A percentile compares a stretch with the other conserved stretches of the same genome.
Evolutionary conservation across 1,284 basidiomycete genomes (phyloP).

Genomic region (Grifola frondosa): DNA sequence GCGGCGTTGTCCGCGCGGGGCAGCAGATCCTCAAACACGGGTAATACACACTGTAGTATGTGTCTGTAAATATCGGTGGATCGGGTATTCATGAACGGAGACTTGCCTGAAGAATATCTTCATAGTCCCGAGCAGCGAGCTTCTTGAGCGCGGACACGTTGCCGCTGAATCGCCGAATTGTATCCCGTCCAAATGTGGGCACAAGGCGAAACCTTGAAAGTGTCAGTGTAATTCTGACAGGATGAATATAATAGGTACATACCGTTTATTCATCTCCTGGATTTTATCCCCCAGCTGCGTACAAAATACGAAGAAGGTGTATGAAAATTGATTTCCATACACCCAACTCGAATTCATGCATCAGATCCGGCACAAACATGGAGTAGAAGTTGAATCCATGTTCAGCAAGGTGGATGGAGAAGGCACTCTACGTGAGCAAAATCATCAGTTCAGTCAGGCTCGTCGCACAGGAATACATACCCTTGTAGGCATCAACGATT

Average conservation of each 20-base stretch:
- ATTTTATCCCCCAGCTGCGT: constrained; percentile 6
- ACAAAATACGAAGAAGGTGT: constrained; percentile 26
- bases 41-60: too few species aligned
- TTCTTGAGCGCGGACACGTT: constrained; percentile 24
- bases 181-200: constrained; percentile 27
- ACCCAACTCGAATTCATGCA: constrained; percentile 32
- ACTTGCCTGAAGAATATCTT: constrained; percentile 33
- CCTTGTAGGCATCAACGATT: constrained; percentile 9
- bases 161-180: constrained; percentile 20
- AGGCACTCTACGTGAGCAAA: constrained; percentile 23
- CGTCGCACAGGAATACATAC: constrained; percentile 6
- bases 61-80: too few species aligned
- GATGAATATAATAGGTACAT: too few species aligned
- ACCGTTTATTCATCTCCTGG: constrained; percentile 21
- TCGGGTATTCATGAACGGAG: too few species aligned
- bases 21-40: constrained; percentile 30
- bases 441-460: too few species aligned
- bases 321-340: constrained; percentile 27
- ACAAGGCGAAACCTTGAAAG: constrained; percentile 24
- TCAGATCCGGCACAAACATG: constrained; percentile 24
- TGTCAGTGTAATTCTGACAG: too few species aligned
- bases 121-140: constrained; percentile 35
- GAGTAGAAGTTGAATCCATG: constrained; percentile 26
- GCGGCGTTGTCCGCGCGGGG: constrained; percentile 18
- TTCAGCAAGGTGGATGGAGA: constrained; percentile 16